Conservation (phyloP, 345 rosid species). For the Corchorus olitorius region DNA sequence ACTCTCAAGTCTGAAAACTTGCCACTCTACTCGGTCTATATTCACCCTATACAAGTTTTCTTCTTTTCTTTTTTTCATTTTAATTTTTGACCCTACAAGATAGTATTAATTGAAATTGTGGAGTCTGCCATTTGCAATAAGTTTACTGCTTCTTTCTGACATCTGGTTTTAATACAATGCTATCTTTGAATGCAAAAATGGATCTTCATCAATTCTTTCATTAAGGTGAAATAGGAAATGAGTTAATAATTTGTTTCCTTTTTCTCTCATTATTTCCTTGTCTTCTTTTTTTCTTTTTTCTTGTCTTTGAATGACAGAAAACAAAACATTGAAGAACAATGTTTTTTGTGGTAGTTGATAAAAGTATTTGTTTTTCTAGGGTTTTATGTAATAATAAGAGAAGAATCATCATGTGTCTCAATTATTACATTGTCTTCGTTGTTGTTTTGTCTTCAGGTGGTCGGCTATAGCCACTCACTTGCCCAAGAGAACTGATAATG, state of each 20-base stretch:
- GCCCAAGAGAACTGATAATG: slow-evolving; percentile 80
- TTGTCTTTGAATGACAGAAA: slow-evolving; percentile 22
- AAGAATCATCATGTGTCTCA: slow-evolving; percentile 6
- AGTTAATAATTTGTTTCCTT: not conserved
- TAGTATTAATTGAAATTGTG: not conserved
- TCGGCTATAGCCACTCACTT: slow-evolving; percentile 79
- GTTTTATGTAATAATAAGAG: not conserved
- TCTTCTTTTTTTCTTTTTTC: not conserved
- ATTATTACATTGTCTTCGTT: not conserved
- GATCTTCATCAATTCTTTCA: slow-evolving; percentile 9
- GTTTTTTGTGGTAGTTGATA: not conserved
- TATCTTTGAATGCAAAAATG: slow-evolving; percentile 10
- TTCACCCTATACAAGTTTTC: not conserved
- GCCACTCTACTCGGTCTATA: not conserved
- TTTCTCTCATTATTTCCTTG: slow-evolving; percentile 17
- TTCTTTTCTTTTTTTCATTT: not conserved
- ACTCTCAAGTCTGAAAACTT: slow-evolving; percentile 11
- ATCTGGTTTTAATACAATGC: slow-evolving; percentile 9
- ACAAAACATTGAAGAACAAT: slow-evolving; percentile 17
- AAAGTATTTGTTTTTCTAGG: slow-evolving; percentile 20
- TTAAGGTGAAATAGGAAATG: not conserved
- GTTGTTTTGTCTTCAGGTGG: slow-evolving; percentile 55
- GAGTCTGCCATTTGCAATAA: slow-evolving; percentile 18
- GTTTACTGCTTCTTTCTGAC: not conserved
- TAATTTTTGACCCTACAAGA: not conserved